Evolutionary conservation across 129 eudicot species (phyloP), one percentile per base, ranked within the genome.

Genomic region (Chrysanthemum lavandulifolium): DNA sequence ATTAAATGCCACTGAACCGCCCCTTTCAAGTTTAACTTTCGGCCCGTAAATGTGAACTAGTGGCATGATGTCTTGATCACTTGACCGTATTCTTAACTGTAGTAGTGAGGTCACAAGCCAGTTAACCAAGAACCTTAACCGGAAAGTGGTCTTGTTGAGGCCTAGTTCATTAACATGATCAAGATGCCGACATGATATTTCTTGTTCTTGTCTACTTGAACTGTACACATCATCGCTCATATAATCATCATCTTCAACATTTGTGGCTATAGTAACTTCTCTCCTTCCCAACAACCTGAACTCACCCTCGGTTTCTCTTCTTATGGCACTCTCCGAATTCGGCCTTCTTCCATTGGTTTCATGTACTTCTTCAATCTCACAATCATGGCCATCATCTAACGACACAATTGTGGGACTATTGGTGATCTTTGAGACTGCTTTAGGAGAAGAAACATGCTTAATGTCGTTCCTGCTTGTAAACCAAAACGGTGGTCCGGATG

Each of bases 221-320:
- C 85, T 95, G 73, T 76, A 88, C 2, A 71, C 75, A 61, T 75
- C 84, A 0, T 72, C 85, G 69, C 83, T 86, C 47, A 76, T 51
- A 60, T 78, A 91, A 27, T 89, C 88, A 9, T 85, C 91, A 55
- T 89, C 96, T 11, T 92, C 70, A 77, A 85, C 1, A 72, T 53
- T 75, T 85, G 63, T 76, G 78, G 74, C 81, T 71, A 6, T 57
- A 65, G 45, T 77, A 10, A 87, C 92, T 76, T 86, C 98, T 66
- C 97, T 82, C 70, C 92, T 84, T 67, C 90, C 98, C 69, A 93
- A 78, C 62, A 93, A 80, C 48, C 98, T 82, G 73, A 93, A 93
- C 65, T 93, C 98, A 10, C 98, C 96, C 55, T 93, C 98, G 13
- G 98, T 93, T 57, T 93, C 98, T 77, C 98, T 82, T 77, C 96